Conservation (phyloP, 805 yeast species). For the Scheffersomyces spartinae region DNA sequence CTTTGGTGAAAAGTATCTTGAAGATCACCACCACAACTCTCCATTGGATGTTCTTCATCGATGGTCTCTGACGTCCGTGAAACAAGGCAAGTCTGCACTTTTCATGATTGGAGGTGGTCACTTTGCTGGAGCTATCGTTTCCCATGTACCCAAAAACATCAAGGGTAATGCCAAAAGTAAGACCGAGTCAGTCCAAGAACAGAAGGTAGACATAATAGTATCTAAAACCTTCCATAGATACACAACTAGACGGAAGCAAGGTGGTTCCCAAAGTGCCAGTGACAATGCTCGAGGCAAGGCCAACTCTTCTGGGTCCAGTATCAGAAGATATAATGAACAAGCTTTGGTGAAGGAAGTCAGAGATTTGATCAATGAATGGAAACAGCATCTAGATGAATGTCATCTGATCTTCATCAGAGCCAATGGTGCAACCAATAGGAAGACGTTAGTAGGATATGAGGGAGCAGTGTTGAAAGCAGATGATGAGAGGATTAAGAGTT, state of each 20-base stretch:
- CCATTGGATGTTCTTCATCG: constrained; percentile 40
- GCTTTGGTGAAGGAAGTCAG: constrained; percentile 73
- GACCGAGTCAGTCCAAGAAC: constrained; percentile 40
- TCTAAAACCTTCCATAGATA: constrained; percentile 90
- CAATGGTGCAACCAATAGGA: constrained; percentile 57
- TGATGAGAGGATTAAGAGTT: constrained; percentile 53
- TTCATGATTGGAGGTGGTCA: constrained; percentile 98
- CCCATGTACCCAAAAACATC: constrained; percentile 49
- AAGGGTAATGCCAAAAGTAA: constrained; percentile 44
- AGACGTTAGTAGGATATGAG: constrained; percentile 54
- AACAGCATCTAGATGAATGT: constrained; percentile 44
- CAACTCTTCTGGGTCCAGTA: constrained; percentile 85
- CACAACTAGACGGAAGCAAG: constrained; percentile 94
- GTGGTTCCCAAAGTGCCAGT: constrained; percentile 90
- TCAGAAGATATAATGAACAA: constrained; percentile 83
- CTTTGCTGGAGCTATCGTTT: constrained; percentile 89
- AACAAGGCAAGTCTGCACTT: constrained; percentile 49
- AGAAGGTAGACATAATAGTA: constrained; percentile 51
- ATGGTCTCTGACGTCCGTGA: constrained; percentile 16
- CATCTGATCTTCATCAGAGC: constrained; percentile 71
- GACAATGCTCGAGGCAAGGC: constrained; percentile 94
- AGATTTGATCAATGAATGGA: constrained; percentile 59
- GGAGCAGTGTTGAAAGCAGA: constrained; percentile 37
- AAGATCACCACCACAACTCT: too few species aligned
- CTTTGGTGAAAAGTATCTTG: constrained; percentile 31